phyloP scores from a whole-genome alignment of 2,329 filamentous ascomycete species.

The Dothistroma pini region DNA sequence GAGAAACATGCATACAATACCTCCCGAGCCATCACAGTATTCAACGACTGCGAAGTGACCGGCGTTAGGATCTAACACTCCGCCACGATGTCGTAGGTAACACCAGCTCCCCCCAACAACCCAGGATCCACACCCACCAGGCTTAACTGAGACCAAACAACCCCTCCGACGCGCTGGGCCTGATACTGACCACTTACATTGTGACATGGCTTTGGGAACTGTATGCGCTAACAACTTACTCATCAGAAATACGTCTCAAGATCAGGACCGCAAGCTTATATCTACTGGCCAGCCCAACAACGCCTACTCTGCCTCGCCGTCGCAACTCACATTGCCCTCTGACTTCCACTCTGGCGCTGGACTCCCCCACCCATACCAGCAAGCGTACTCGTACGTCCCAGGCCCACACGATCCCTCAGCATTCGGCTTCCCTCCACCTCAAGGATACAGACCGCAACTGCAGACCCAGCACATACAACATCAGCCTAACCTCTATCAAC shows the following conservation, averaged over 20 bases:
- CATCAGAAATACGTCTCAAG: slow-evolving; percentile 39
- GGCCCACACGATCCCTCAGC: slow-evolving; percentile 27
- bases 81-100: slow-evolving; percentile 32
- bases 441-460: slow-evolving; percentile 28
- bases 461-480: slow-evolving; percentile 35
- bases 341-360: slow-evolving; percentile 25
- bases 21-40: slow-evolving; percentile 18
- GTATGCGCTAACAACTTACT: slow-evolving; percentile 24
- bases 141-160: slow-evolving; percentile 2
- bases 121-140: slow-evolving; percentile 9
- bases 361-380: slow-evolving; percentile 31
- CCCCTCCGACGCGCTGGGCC: slow-evolving; percentile 7
- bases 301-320: slow-evolving; percentile 38
- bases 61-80: slow-evolving; percentile 17
- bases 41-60: slow-evolving; percentile 22
- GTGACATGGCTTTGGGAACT: slow-evolving; percentile 9
- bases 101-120: slow-evolving; percentile 11
- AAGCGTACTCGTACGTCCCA: slow-evolving; percentile 28
- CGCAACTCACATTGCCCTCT: slow-evolving; percentile 35
- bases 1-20: slow-evolving; percentile 29
- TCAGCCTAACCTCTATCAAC: slow-evolving; percentile 36
- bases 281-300: slow-evolving; percentile 30
- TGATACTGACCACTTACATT: slow-evolving; percentile 9
- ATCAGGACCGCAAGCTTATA: slow-evolving; percentile 44
- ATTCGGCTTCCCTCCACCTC: slow-evolving; percentile 31